These are phyloP conservation scores for Chlorociboria aeruginascens DNA, from an alignment of 495 filamentous ascomycete species.

Conservation along the genomic window DNA sequence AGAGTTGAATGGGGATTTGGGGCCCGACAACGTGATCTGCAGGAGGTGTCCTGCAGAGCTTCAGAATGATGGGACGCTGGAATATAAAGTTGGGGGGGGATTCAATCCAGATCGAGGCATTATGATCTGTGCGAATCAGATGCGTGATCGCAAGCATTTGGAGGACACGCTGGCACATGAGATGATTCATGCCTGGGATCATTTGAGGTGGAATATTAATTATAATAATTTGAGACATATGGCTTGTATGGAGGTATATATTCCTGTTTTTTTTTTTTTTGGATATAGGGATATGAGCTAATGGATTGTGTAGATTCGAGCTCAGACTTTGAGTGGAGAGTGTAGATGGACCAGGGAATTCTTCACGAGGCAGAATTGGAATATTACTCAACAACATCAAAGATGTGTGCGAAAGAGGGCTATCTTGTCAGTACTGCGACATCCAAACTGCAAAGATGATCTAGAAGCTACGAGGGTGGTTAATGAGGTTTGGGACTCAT, in stretches of 20 bases:
- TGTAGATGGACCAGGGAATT: conserved; percentile 86
- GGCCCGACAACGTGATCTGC: conserved; percentile 66
- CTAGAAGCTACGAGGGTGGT: conserved; percentile 78
- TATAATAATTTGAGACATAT: conserved; percentile 72
- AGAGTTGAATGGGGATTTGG: conserved; percentile 63
- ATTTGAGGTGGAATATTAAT: conserved; percentile 81
- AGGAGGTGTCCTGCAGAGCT: conserved; percentile 48
- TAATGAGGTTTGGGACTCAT: conserved; percentile 96
- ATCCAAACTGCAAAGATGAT: conserved; percentile 75
- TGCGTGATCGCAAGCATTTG: conserved; percentile 58
- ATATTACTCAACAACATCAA: conserved; percentile 83
- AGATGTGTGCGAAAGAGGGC: conserved; percentile 79
- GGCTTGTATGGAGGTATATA: conserved; percentile 82
- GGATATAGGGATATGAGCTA: conserved; percentile 3
- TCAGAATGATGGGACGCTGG: conserved; percentile 25
- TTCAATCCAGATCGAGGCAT: conserved; percentile 80
- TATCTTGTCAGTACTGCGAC: conserved; percentile 55
- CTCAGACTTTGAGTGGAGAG: conserved; percentile 83
- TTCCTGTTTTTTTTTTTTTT: not conserved
- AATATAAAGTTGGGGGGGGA: conserved; percentile 42
- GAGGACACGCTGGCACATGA: conserved; percentile 96
- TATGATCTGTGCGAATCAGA: conserved; percentile 76
- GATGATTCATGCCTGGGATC: conserved; percentile 95
- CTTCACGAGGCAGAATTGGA: conserved; percentile 71
- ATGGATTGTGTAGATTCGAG: conserved; percentile 58